Evolutionary conservation across 225 moss, liverwort and hornwort species (phyloP), one percentile per base, ranked within the genome.

Genomic region (Polytrichum commune): DNA sequence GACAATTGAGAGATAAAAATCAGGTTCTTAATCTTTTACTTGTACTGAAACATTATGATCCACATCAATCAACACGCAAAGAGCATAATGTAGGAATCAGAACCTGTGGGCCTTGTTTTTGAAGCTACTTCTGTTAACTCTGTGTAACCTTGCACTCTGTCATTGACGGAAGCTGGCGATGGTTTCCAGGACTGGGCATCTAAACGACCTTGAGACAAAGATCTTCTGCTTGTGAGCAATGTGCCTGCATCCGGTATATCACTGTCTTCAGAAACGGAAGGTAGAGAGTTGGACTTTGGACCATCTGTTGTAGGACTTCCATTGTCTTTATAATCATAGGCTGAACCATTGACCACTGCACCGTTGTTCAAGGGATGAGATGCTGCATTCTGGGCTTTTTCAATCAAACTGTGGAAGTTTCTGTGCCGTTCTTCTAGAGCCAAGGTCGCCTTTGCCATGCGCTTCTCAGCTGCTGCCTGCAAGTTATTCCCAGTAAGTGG

Each of bases 371-470:
- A 33, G 8, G 82, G 80, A 84, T 82, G 84, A 38, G 71, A 70
- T 53, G 75, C 82, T 65, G 88, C 84, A 77, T 30, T 73, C 73
- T 78, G 55, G 3, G 77, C 84, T 70, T 2, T 81, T 62, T 82
- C 76, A 66, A 93, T 70, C 63, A 91, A 82, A 18, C 58, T 64
- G 19, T 93, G 90, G 72, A 83, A 96, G 16, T 76, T 56, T 33
- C 82, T 78, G 64, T 96, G 93, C 70, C 84, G 86, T n/a, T 93
- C 90, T 63, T 87, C 95, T 60, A 87, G 32, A 67, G 86, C 90
- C 71, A 77, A 68, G 13, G 85, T 77, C 35, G 81, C 72, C 64
- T 75, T 35, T 66, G 77, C 76, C 60, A 72, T 81, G 30, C 81
- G 84, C 73, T 85, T 90, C 33, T 96, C 88, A 32, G 83, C 88